Evolutionary conservation across 2,329 filamentous ascomycete genomes (phyloP).

Genomic region (Aspergillus thermomutatus): DNA sequence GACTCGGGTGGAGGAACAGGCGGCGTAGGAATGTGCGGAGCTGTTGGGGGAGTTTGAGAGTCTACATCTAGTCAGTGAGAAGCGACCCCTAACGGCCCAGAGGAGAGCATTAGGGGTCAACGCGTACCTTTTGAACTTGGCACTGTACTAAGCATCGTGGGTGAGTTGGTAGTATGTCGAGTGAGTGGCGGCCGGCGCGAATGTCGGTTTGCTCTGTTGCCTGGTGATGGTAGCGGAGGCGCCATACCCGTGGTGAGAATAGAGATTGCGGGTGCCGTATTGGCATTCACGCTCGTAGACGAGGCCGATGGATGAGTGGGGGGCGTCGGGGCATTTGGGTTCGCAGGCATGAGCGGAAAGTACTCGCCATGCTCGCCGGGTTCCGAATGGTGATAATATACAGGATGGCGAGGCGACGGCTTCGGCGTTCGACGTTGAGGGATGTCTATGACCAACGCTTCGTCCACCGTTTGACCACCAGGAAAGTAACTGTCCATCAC

Average conservation of each 20-base stretch:
- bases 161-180: slow-evolving; percentile 76
- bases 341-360: slow-evolving; percentile 68
- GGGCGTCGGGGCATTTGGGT: slow-evolving; percentile 36
- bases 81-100: not conserved
- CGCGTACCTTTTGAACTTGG: slow-evolving; percentile 42
- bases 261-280: slow-evolving; percentile 66
- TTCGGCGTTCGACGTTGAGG: slow-evolving; percentile 73
- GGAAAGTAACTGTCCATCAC: slow-evolving; percentile 81
- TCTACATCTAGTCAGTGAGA: slow-evolving; percentile 21
- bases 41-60: slow-evolving; percentile 23
- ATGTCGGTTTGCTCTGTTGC: slow-evolving; percentile 56
- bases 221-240: slow-evolving; percentile 77
- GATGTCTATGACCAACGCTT: slow-evolving; percentile 88
- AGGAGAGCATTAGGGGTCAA: slow-evolving; percentile 21
- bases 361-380: slow-evolving; percentile 75
- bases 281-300: slow-evolving; percentile 39
- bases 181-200: slow-evolving; percentile 58
- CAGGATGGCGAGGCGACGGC: slow-evolving; percentile 64
- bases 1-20: slow-evolving; percentile 34
- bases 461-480: slow-evolving; percentile 80
- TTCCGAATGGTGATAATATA: slow-evolving; percentile 53
- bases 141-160: slow-evolving; percentile 60
- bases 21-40: slow-evolving; percentile 33
- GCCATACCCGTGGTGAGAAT: slow-evolving; percentile 77
- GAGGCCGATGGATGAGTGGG: slow-evolving; percentile 41